phyloP scores from a whole-genome alignment of 2,329 filamentous ascomycete genomes.

The Zymoseptoria crescenta region DNA sequence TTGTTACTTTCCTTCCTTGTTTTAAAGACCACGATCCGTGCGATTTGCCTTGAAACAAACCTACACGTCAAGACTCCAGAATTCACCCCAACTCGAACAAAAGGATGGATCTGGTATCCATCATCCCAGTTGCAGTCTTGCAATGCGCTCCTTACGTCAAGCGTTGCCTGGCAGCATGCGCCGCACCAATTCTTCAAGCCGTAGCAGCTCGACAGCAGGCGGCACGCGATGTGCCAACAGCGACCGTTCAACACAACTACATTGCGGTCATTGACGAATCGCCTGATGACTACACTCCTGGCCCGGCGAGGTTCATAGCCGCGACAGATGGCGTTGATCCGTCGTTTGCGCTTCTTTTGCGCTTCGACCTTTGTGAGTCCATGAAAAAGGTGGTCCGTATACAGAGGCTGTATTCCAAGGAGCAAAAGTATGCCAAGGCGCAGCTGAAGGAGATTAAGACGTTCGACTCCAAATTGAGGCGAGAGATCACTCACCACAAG shows the following conservation, averaged over 20 bases:
- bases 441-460: not conserved
- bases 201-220: too few species aligned
- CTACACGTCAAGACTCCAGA: too few species aligned
- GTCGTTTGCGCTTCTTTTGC: not conserved
- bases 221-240: too few species aligned
- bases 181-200: too few species aligned
- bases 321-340: slow-evolving; percentile 1
- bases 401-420: not conserved
- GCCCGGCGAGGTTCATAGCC: not conserved
- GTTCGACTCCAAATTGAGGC: not conserved
- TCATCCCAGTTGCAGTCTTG: too few species aligned
- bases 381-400: not conserved
- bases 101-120: too few species aligned
- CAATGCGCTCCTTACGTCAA: too few species aligned
- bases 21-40: too few species aligned
- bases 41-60: too few species aligned
- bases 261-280: not conserved
- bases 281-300: slow-evolving; percentile 2
- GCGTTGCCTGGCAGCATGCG: too few species aligned
- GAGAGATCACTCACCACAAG: slow-evolving; percentile 4
- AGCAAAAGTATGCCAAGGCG: not conserved
- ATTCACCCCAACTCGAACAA: too few species aligned
- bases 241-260: not conserved
- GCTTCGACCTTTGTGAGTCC: slow-evolving; percentile 1
- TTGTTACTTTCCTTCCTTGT: too few species aligned